Evolutionary conservation across 169 alveolate species (phyloP).

Genomic region (Plasmodium fragile): DNA sequence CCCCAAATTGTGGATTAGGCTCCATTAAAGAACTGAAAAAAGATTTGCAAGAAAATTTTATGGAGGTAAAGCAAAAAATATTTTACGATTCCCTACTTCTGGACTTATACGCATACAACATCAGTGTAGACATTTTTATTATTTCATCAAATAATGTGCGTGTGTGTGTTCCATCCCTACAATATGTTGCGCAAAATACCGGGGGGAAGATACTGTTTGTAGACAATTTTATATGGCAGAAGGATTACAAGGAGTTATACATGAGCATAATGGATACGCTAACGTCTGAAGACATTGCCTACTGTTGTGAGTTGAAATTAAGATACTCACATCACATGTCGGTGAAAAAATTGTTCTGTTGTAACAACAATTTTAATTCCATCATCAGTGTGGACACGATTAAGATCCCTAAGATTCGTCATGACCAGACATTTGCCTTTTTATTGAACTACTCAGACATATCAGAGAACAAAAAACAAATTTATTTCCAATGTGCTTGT

Average conservation of each 20-base stretch:
- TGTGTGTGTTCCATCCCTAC: constrained; percentile 58
- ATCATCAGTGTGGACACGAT: constrained; percentile 77
- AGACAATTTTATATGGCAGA: constrained; percentile 47
- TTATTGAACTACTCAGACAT: constrained; percentile 77
- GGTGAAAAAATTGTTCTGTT: constrained; percentile 78
- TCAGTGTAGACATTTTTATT: constrained; percentile 57
- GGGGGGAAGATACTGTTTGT: constrained; percentile 77
- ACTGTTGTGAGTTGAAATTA: constrained; percentile 84
- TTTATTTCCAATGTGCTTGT: constrained; percentile 84
- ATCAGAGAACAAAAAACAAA: constrained; percentile 63
- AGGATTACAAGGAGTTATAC: constrained; percentile 69
- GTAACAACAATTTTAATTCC: constrained; percentile 80
- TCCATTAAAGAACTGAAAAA: constrained; percentile 56
- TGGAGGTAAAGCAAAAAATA: constrained; percentile 47
- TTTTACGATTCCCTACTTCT: constrained; percentile 59
- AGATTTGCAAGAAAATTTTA: constrained; percentile 30
- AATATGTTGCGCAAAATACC: constrained; percentile 77
- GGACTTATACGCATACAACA: constrained; percentile 55
- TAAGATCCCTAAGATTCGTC: constrained; percentile 80
- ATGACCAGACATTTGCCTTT: constrained; percentile 83
- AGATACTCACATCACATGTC: constrained; percentile 76
- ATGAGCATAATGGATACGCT: constrained; percentile 64
- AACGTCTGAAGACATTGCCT: constrained; percentile 77
- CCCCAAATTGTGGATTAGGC: constrained; percentile 84
- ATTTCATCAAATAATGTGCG: constrained; percentile 58